These are phyloP conservation scores for Fragilaria radians DNA, from an alignment of 108 stramenopile species.

Conservation along the genomic window DNA sequence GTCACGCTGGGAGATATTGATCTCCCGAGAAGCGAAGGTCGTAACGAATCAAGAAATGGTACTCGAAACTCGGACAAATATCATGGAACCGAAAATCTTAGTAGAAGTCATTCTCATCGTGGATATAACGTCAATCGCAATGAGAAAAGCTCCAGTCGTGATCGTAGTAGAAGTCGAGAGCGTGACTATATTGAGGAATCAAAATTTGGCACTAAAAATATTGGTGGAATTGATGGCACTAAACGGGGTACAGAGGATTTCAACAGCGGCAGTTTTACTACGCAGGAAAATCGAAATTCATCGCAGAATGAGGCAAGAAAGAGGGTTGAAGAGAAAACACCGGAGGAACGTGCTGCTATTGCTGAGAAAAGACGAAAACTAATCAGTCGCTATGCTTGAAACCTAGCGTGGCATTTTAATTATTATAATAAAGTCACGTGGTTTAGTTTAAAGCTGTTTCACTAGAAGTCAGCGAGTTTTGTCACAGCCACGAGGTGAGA, in stretches of 20 bases:
- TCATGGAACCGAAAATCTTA: neutral
- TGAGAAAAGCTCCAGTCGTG: neutral
- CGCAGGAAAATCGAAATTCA: slow-evolving; percentile 11
- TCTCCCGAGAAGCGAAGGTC: slow-evolving; percentile 22
- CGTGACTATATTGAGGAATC: slow-evolving; percentile 30
- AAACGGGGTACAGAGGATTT: slow-evolving; percentile 8
- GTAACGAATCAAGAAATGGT: neutral
- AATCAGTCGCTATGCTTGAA: slow-evolving; percentile 61
- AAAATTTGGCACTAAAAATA: slow-evolving; percentile 1
- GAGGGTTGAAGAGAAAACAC: slow-evolving; percentile 30
- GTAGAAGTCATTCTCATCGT: neutral
- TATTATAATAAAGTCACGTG: neutral
- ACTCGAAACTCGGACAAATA: slow-evolving; percentile 5
- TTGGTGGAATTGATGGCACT: neutral
- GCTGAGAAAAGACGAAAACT: slow-evolving; percentile 77
- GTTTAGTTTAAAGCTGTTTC: neutral
- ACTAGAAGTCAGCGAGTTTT: neutral
- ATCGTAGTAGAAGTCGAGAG: slow-evolving; percentile 9
- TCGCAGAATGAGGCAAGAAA: slow-evolving; percentile 12
- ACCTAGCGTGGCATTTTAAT: neutral
- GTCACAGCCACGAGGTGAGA: neutral
- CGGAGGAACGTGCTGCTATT: slow-evolving; percentile 68
- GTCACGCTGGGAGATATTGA: slow-evolving; percentile 89
- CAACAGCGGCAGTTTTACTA: slow-evolving; percentile 3
- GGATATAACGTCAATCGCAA: neutral